phyloP scores from a whole-genome alignment of 2,329 filamentous ascomycete species.

The Fusarium mangiferae region DNA sequence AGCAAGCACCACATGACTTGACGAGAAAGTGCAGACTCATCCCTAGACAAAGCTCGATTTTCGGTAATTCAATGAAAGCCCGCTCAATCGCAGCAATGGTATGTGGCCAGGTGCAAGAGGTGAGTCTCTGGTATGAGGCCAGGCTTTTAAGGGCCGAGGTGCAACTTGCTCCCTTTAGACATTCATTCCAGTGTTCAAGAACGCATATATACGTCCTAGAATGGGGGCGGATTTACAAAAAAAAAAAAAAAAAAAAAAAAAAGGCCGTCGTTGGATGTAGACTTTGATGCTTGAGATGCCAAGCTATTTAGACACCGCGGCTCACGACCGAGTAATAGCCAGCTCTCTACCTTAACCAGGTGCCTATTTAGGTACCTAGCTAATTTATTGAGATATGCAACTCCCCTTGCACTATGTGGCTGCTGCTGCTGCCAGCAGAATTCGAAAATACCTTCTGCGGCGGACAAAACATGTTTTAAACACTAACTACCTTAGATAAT shows the following conservation, averaged over 20 bases:
- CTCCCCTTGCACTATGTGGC: background rate
- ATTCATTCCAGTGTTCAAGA: slow-evolving; percentile 28
- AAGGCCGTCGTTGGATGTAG: too few species aligned
- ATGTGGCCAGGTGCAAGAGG: slow-evolving; percentile 15
- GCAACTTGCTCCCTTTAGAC: slow-evolving; percentile 9
- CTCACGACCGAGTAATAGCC: background rate
- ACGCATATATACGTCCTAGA: background rate
- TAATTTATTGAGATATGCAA: background rate
- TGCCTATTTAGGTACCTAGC: background rate
- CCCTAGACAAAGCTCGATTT: slow-evolving; percentile 18
- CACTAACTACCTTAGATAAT: background rate
- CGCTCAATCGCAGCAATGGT: slow-evolving; percentile 8
- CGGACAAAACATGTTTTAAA: background rate
- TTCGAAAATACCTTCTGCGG: background rate
- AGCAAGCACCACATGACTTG: background rate
- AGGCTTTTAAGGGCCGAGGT: slow-evolving; percentile 13
- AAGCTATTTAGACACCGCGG: too few species aligned
- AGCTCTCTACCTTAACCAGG: background rate
- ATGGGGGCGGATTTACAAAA: background rate
- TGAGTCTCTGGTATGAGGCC: slow-evolving; percentile 33
- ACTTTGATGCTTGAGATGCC: too few species aligned
- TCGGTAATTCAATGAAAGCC: background rate
- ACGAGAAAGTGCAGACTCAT: background rate
- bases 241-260: background rate
- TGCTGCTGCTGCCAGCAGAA: background rate